Base-by-base conservation (phyloP, 2,329 filamentous ascomycete genomes). In the Colletotrichum incanum region DNA sequence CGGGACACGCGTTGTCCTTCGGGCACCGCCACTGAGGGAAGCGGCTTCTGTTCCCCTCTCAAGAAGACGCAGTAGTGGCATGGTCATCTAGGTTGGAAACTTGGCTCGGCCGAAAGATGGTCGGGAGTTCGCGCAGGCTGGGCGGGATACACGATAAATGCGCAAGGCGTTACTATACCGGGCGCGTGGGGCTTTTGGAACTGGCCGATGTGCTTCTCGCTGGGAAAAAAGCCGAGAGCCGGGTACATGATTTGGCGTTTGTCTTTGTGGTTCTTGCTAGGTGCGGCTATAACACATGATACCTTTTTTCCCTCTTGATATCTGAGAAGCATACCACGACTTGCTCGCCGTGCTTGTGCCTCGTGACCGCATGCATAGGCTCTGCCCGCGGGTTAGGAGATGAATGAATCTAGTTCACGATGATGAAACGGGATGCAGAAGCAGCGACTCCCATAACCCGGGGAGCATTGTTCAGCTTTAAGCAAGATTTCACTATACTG, bases 81-180 rank as follows among this genome's bases (percentile, higher is more conserved):
- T 20, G 2, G 43, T 12, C 20, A 6, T 5, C 12, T 28, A n/a
- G 12, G 28, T 37, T 12, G 26, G 12, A 41, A 43, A 54, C 9
- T 23, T 12, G 9, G 49, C 28, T 41, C 12, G 37, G 20, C 26
- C 8, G 31, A 26, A 43, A 16, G 28, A 41, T 59, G 6, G 45
- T 23, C 23, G 41, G 52, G 18, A 49, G 6, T 50, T 62, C 26
- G 50, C 26, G n/a, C 37, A 26, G 49, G 58, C n/a, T 8, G 54
- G 14, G 41, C 47, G 31, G 23, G 20, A 59, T 31, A 72, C 52
- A 72, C 26, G 26, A 68, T 47, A 47, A 37, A 50, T 43, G 65
- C 34, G 65, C 43, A 34, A 41, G 69, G 65, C 26, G 65, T 71
- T 61, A 34, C 23, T 16, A 39, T 12, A 39, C 34, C 14, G 37